Evolutionary conservation across 2,329 filamentous ascomycete genomes (phyloP), one percentile per base, ranked within the genome.

Genomic region (Apiospora marii): DNA sequence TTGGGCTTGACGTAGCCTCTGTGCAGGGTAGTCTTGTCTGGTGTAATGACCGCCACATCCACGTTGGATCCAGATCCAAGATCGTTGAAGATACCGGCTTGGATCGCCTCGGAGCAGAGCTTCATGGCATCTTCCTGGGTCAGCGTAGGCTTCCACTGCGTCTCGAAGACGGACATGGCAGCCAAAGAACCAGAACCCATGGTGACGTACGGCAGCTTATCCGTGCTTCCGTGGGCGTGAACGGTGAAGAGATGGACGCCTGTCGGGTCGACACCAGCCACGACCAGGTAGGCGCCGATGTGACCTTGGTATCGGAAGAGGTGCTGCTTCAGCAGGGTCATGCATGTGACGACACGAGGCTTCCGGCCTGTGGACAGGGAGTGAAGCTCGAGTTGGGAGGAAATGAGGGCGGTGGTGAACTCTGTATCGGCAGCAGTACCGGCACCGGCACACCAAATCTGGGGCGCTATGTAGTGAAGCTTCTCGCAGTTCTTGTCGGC

Each of bases 401-500:
- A 98, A 87, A 98, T 98, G 84, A 99, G 92, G 82, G 96, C 93
- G 73, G 96, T 99, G 78, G 96, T 99, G 89, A 99, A 99, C 87
- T 99, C 96, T 77, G 96, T 98, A 84, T 99, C 96, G 80, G 96
- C 96, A 74, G 96, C 96, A 70, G 96, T 99, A 84, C 97, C 96
- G 78, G 96, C 97, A 78, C 96, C 96, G 13, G 96, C 96, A 85
- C 96, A 99, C 96, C 96, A 99, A 85, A 99, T 99, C 85, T 98
- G 95, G 73, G 96, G 96, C 61, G 96, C 90, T 84, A 99, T 99
- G 89, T 97, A 99, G 87, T 99, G 96, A 76, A 99, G 92, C 88
- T 99, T 99, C 87, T 99, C 96, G 88, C 96, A 98, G 90, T 99
- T 99, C 94, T 99, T 99, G 91, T 99, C 96, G 85, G 97, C 97